Conservation (phyloP, 169 alveolate species). For the Theileria sp. region DNA sequence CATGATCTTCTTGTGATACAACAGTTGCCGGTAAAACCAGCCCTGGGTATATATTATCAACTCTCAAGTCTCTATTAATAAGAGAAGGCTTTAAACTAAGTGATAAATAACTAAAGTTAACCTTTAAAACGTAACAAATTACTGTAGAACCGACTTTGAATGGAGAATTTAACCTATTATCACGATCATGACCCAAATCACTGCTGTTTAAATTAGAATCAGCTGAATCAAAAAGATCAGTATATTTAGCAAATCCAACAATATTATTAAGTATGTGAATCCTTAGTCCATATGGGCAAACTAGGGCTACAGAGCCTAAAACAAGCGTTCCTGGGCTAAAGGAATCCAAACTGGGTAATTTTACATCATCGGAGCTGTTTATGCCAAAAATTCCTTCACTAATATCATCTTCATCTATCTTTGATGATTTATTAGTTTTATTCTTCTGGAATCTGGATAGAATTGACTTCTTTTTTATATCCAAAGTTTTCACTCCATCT, state of each 20-base stretch:
- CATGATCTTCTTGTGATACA: slow-evolving; percentile 56
- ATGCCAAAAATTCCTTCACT: background rate
- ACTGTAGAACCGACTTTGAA: slow-evolving; percentile 57
- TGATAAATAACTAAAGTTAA: slow-evolving; percentile 20
- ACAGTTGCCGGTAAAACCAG: slow-evolving; percentile 54
- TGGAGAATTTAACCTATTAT: slow-evolving; percentile 18
- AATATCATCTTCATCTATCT: background rate
- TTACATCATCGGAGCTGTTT: background rate
- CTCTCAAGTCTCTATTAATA: slow-evolving; percentile 38
- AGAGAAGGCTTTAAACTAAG: slow-evolving; percentile 60
- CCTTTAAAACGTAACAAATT: slow-evolving; percentile 59
- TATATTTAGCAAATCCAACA: slow-evolving; percentile 42
- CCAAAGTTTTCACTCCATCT: slow-evolving; percentile 20
- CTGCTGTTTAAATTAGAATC: background rate
- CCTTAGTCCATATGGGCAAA: slow-evolving; percentile 43
- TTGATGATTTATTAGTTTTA: background rate
- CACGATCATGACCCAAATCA: background rate
- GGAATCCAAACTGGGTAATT: slow-evolving; percentile 44
- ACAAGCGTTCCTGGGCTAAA: slow-evolving; percentile 51
- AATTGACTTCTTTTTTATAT: background rate
- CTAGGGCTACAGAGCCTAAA: slow-evolving; percentile 59
- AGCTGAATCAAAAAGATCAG: slow-evolving; percentile 39
- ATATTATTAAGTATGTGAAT: slow-evolving; percentile 50
- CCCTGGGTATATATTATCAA: slow-evolving; percentile 31
- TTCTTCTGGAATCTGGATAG: slow-evolving; percentile 1